Base-by-base conservation (phyloP, 345 rosid genomes). In the Erodium maritimum region DNA sequence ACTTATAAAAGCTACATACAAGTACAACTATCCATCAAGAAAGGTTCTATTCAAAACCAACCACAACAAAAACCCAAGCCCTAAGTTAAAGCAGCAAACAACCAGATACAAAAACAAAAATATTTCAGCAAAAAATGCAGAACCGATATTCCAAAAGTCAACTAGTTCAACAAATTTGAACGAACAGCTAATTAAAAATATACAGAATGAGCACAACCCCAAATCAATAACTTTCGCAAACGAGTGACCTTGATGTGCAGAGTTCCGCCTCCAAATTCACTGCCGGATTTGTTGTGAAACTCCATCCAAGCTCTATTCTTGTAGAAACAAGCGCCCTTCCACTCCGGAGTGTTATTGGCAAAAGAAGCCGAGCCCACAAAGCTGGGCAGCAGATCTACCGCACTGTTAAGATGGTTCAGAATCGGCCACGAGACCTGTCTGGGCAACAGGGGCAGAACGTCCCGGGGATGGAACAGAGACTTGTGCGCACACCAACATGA, bases 241-340 rank as follows among this genome's bases (percentile, higher is more conserved):
- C 16, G 8, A 16, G 45, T 0, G 19, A 93, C 99, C 97, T 87
- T 75, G 55, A 93, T 65, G 62, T 90, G 97, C 67, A 93, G 96
- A 37, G 97, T 89, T 3, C 99, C 97, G 4, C 99, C 97, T 0
- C 99, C 96, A 53, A 87, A 90, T 59, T 90, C 77, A 61, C 80
- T 61, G 17, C 85, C 96, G 46, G 79, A 75, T 59, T 89, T 67
- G 67, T 89, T 93, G 58, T 89, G 84, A 68, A 90, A 82, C 86
- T 90, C 97, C 69, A 93, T 71, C 97, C 96, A 85, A 50, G 97
- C 96, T 6, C 55, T 67, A 73, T 81, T 90, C 66, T 85, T 16
- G 62, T 83, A 78, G 54, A 93, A 90, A 75, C 97, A 93, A 17
- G 95, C 88, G 23, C 99, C 97, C 63, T 90, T 93, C 97, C 99